Evolutionary conservation across 2,329 filamentous ascomycete species (phyloP).

Genomic region (Penicillium sp.): DNA sequence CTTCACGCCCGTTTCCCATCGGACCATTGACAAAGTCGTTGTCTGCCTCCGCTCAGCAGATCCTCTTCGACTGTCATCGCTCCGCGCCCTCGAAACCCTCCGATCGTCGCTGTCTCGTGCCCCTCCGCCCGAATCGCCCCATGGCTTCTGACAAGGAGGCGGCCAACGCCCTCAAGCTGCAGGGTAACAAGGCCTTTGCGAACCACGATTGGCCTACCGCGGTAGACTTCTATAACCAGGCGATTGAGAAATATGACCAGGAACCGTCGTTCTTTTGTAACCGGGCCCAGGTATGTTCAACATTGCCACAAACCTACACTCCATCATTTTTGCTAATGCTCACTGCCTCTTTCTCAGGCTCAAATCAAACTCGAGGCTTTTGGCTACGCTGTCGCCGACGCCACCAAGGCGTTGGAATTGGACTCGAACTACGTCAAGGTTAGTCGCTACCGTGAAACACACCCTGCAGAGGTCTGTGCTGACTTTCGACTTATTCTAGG

Average conservation of each 20-base stretch:
- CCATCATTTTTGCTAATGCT: not conserved
- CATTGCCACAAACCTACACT: not conserved
- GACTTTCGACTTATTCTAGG: constrained; percentile 52
- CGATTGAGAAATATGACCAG: constrained; percentile 77
- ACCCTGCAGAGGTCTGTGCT: not conserved
- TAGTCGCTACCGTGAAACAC: constrained; percentile 17
- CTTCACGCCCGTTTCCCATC: not conserved
- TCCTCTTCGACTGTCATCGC: not conserved
- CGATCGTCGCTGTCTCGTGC: constrained; percentile 29
- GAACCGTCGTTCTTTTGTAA: constrained; percentile 93
- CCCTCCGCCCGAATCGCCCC: constrained; percentile 19
- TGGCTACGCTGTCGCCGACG: constrained; percentile 87
- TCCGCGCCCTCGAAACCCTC: constrained; percentile 6
- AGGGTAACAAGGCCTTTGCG: constrained; percentile 91
- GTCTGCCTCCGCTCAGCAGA: constrained; percentile 6
- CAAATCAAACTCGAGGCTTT: constrained; percentile 95
- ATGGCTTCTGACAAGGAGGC: constrained; percentile 57
- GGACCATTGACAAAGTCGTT: constrained; percentile 2
- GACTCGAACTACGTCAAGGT: constrained; percentile 89
- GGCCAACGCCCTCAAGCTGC: constrained; percentile 81
- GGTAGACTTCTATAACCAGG: constrained; percentile 79
- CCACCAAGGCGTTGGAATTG: constrained; percentile 85
- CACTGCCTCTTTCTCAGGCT: constrained; percentile 55
- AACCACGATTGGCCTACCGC: constrained; percentile 82
- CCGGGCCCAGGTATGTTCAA: constrained; percentile 73